phyloP scores from a whole-genome alignment of 139 green algal genomes.

The Chlamydomonas sp. region DNA sequence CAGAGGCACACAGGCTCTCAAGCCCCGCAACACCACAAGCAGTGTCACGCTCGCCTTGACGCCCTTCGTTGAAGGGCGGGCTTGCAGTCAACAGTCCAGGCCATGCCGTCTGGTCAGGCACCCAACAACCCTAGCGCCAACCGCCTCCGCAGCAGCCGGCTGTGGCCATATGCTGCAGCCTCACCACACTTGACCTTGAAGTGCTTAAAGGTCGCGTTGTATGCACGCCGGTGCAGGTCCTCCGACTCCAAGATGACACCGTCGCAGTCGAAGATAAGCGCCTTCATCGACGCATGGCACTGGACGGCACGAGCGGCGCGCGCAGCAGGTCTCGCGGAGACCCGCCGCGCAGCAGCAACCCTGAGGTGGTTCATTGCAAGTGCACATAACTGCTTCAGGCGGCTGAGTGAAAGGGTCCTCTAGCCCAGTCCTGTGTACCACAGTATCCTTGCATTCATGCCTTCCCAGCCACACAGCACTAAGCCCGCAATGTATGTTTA shows the following conservation, averaged over 20 bases:
- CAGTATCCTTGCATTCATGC: too few relatives aligned
- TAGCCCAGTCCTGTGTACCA: too few relatives aligned
- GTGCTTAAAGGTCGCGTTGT: conserved; percentile 91
- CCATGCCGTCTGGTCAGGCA: too few relatives aligned
- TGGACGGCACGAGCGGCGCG: background rate
- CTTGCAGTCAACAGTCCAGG: too few relatives aligned
- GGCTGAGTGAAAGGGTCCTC: too few relatives aligned
- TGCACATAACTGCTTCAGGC: background rate
- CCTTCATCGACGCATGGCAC: conserved; percentile 40
- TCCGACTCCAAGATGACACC: conserved; percentile 93
- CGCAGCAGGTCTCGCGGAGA: background rate
- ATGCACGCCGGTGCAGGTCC: conserved; percentile 90
- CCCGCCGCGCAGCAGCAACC: background rate
- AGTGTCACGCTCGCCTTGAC: too few relatives aligned
- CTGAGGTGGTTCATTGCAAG: background rate
- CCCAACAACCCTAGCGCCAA: background rate
- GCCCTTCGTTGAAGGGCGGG: too few relatives aligned
- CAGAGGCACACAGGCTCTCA: background rate
- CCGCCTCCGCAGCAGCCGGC: background rate
- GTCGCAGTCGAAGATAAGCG: conserved; percentile 51
- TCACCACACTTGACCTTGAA: conserved; percentile 68
- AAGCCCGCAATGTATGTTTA: too few relatives aligned
- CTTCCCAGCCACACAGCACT: too few relatives aligned
- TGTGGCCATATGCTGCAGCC: background rate
- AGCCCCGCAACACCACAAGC: too few relatives aligned